Evolutionary conservation across 1,284 basidiomycete species (phyloP), one percentile per base, ranked within the genome.

Genomic region (Taiwanofungus camphoratus): DNA sequence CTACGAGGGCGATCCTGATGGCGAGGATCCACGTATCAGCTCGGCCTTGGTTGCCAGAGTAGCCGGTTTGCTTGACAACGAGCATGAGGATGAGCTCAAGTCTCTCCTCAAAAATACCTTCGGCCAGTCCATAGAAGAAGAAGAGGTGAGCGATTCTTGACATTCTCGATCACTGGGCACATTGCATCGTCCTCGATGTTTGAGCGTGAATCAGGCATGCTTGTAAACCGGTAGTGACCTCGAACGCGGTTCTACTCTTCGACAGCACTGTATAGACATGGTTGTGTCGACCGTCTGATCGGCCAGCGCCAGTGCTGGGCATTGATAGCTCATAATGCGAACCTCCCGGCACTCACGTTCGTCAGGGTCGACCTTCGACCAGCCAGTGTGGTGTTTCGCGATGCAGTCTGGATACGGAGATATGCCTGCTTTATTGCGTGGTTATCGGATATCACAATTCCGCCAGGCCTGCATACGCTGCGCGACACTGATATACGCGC

Each of bases 41-140:
- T 66, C 74, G 1, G 66, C 70, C 29, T 65, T 92, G 8, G 76
- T 92, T 16, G 75, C 73, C 55, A 73, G 73, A 55, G 82, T 92
- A 11, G 84, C 87, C 21, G 66, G 69, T 3, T 66, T 90, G 38
- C 75, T 95, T 35, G 77, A 78, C 35, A 77, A 82, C 45, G 92
- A 95, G 62, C 79, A 85, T 47, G 91, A 93, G 63, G 92, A 94
- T 47, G 79, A 82, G 43, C 76, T 94, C 57, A 92, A 92, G 67
- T 57, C 63, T 2, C 55, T 91, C 23, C 72, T 95, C 46, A 86
- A 79, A 61, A 73, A 74, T 23, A 78, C 75, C 30, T 87, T 61
- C 41, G 58, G 84, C 56, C 49, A 58, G 21, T 74, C 73, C 5
- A 77, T 89, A 53, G 77, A 89, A 55, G 81, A 86, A 49, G 84